phyloP scores from a whole-genome alignment of 2,329 filamentous ascomycete species.

The Aureobasidium sp. region DNA sequence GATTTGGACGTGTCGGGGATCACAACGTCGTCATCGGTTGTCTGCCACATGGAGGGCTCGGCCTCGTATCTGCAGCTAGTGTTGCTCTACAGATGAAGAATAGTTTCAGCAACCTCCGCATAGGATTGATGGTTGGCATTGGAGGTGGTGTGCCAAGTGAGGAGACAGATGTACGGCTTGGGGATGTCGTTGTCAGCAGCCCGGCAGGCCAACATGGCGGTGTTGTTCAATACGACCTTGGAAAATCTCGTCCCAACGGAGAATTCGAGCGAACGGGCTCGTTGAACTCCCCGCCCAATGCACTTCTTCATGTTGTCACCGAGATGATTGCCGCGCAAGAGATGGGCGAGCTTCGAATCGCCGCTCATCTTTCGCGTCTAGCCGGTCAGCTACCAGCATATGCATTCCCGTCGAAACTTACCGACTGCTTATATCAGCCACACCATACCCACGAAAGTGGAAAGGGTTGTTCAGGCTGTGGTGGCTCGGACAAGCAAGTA shows the following conservation, averaged over 20 bases:
- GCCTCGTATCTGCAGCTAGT: conserved; percentile 16
- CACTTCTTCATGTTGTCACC: conserved; percentile 12
- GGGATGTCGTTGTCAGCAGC: conserved; percentile 23
- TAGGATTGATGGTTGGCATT: conserved; percentile 21
- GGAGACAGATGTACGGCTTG: conserved; percentile 21
- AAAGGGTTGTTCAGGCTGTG: background rate
- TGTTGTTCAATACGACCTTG: conserved; percentile 24
- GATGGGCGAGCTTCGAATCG: background rate
- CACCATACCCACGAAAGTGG: background rate
- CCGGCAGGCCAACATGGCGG: conserved; percentile 20
- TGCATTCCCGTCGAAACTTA: background rate
- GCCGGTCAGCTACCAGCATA: background rate
- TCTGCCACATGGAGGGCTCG: conserved; percentile 19
- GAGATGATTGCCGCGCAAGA: conserved; percentile 9
- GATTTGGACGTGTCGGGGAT: conserved; percentile 18
- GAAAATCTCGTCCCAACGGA: conserved; percentile 12
- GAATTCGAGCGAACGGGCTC: conserved; percentile 11
- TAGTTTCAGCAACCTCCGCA: conserved; percentile 9
- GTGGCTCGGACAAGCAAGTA: background rate
- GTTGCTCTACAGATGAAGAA: conserved; percentile 16
- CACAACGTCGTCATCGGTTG: conserved; percentile 24
- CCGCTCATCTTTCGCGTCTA: background rate
- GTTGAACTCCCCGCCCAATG: conserved; percentile 11
- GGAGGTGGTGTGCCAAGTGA: conserved; percentile 18
- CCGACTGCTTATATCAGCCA: background rate